Conservation (phyloP, 208 protist genomes). For the Borovskyia barvae region DNA sequence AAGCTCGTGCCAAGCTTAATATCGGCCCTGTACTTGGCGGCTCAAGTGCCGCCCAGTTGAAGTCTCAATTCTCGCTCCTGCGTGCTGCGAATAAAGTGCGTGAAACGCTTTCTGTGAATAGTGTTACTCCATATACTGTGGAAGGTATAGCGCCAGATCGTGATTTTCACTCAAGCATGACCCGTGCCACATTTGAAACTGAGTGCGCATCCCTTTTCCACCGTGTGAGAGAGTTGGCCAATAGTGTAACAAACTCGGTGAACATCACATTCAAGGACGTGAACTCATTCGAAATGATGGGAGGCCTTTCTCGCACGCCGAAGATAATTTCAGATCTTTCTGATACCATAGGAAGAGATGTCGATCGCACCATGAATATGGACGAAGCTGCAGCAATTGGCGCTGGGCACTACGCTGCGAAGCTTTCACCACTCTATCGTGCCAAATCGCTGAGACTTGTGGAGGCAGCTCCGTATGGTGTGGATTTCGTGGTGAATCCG, state of each 20-base stretch:
- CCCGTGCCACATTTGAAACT: slow-evolving; percentile 81
- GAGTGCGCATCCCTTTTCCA: slow-evolving; percentile 78
- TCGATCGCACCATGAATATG: slow-evolving; percentile 89
- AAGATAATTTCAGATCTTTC: slow-evolving; percentile 81
- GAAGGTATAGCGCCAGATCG: slow-evolving; percentile 84
- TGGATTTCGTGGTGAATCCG: slow-evolving; percentile 52
- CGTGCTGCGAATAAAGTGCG: slow-evolving; percentile 87
- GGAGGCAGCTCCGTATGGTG: slow-evolving; percentile 47
- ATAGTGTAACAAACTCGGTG: slow-evolving; percentile 37
- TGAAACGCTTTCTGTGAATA: slow-evolving; percentile 92
- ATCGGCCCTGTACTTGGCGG: slow-evolving; percentile 54
- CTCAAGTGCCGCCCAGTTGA: slow-evolving; percentile 39
- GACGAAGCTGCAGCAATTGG: slow-evolving; percentile 89
- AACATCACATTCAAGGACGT: slow-evolving; percentile 45
- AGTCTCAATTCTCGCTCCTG: slow-evolving; percentile 89
- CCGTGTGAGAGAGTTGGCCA: slow-evolving; percentile 48
- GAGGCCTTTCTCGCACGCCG: slow-evolving; percentile 80
- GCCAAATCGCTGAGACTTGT: slow-evolving; percentile 68
- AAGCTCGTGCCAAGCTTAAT: slow-evolving; percentile 75
- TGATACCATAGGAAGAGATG: slow-evolving; percentile 39
- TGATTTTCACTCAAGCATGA: slow-evolving; percentile 78
- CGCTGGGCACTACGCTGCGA: slow-evolving; percentile 82
- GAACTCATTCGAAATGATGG: slow-evolving; percentile 88
- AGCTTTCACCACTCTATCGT: slow-evolving; percentile 75
- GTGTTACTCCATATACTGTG: slow-evolving; percentile 79